Conservation (phyloP, 75 land plant genomes). For the Sequoiadendron giganteum region DNA sequence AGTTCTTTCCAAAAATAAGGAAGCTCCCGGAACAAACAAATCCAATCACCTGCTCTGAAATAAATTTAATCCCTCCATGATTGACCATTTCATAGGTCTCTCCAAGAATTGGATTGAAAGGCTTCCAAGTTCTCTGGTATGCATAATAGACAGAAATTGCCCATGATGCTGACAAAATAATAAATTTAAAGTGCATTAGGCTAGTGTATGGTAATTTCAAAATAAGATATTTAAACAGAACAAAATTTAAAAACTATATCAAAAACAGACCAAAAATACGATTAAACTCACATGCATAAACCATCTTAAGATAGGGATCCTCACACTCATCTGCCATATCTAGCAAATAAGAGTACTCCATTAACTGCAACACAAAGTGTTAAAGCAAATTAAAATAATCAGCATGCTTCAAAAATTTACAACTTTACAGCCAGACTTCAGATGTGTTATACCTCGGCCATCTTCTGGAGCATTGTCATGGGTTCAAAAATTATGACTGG, state of each 20-base stretch:
- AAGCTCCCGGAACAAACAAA: slow-evolving; percentile 1
- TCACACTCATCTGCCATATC: slow-evolving; percentile 86
- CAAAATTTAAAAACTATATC: background rate
- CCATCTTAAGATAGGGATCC: slow-evolving; percentile 88
- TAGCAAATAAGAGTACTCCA: slow-evolving; percentile 91
- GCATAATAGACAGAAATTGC: slow-evolving; percentile 92
- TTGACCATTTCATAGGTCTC: slow-evolving; percentile 98
- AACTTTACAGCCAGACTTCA: background rate
- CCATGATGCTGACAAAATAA: slow-evolving; percentile 72
- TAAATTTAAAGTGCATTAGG: background rate
- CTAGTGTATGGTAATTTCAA: background rate
- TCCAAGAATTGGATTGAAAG: slow-evolving; percentile 97
- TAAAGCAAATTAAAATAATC: slow-evolving; percentile 9
- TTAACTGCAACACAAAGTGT: slow-evolving; percentile 53
- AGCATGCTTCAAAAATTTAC: background rate
- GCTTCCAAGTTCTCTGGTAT: slow-evolving; percentile 95
- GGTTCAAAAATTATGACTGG: slow-evolving; percentile 98
- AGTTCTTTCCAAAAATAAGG: background rate
- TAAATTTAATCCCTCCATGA: slow-evolving; percentile 83
- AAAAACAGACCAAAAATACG: background rate
- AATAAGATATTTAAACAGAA: background rate
- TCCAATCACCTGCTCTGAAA: slow-evolving; percentile 80
- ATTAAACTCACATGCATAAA: slow-evolving; percentile 73
- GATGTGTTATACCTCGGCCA: slow-evolving; percentile 80
- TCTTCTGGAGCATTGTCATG: slow-evolving; percentile 99